These are phyloP conservation scores for Orobanche coerulescens DNA, from an alignment of 257 asterid genomes.

Conservation along the genomic window DNA sequence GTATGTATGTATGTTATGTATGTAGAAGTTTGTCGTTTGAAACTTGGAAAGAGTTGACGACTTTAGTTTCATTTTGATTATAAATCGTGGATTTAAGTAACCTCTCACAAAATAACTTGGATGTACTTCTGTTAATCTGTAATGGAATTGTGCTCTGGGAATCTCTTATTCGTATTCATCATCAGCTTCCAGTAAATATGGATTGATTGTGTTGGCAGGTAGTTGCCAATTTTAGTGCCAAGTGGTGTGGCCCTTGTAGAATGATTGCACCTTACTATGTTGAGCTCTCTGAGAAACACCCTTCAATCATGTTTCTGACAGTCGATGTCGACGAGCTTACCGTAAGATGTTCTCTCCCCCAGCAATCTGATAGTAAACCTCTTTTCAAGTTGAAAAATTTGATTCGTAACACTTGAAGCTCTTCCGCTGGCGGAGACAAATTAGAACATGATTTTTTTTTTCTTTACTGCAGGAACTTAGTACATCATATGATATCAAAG, in stretches of 20 bases:
- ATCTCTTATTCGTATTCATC: background rate
- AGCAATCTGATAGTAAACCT: background rate
- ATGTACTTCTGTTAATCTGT: background rate
- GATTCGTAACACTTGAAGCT: slow-evolving; percentile 9
- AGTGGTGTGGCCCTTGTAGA: slow-evolving; percentile 98
- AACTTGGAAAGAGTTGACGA: background rate
- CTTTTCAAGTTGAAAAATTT: background rate
- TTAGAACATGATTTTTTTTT: background rate
- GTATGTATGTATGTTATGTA: too few relatives aligned
- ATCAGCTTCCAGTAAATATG: slow-evolving; percentile 20
- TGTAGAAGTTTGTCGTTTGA: background rate
- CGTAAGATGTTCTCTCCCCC: slow-evolving; percentile 43
- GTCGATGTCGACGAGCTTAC: slow-evolving; percentile 85
- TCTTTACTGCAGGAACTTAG: slow-evolving; percentile 70
- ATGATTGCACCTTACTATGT: slow-evolving; percentile 75
- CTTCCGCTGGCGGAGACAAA: background rate
- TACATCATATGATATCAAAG: slow-evolving; percentile 93
- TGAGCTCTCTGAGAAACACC: slow-evolving; percentile 81
- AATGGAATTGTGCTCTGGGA: background rate
- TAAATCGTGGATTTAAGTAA: background rate
- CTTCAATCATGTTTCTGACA: slow-evolving; percentile 68
- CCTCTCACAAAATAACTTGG: slow-evolving; percentile 5
- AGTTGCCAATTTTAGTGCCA: slow-evolving; percentile 88
- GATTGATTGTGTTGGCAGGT: slow-evolving; percentile 27
- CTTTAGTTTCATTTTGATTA: background rate